Evolutionary conservation across 2,329 filamentous ascomycete genomes (phyloP), one percentile per base, ranked within the genome.

Genomic region (Xylariaceae sp.): DNA sequence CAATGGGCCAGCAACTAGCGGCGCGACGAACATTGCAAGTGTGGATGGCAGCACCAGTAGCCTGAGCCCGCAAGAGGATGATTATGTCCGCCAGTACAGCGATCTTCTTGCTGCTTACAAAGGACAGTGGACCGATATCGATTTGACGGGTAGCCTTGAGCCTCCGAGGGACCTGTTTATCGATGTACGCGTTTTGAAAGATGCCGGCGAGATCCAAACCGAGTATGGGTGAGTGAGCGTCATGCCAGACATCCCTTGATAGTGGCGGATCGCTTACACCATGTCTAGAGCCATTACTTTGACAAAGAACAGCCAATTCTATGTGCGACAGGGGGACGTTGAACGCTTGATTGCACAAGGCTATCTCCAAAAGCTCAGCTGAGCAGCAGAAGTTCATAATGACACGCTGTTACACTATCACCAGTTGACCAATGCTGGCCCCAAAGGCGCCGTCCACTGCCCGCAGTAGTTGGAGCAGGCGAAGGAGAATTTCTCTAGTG

Each of bases 291-390:
- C 89, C 9, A 96, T 98, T 55, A 97, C 85, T 44, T 74, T 98
- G 68, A 95, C 88, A 26, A 97, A 94, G 65, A 97, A 98, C 64
- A 96, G 89, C 57, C 92, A 98, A 60, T 94, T 98, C 59, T 97
- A 94, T 58, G 92, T 98, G 27, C 79, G 90, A 32, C 88, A 96
- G 58, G 90, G 88, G 16, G 92, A 98, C 65, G 92, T 98, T 5
- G 92, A 98, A 65, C 78, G 89, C 35, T 64, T 98, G 53, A 96
- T 98, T 56, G 78, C 88, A 12, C 90, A 97, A 60, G 92, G 92
- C 14, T 98, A 96, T 66, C 69, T 98, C 48, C 89, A 96, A 63
- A 88, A 88, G 55, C 72, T 98, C 51, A 81, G 80, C 59, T 96
- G 73, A 86, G 36, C 19, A n/a, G n/a, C n/a, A n/a, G n/a, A n/a